These are phyloP conservation scores for Chrysosporium keratinophilum DNA, from an alignment of 2,329 filamentous ascomycete genomes.

Conservation along the genomic window DNA sequence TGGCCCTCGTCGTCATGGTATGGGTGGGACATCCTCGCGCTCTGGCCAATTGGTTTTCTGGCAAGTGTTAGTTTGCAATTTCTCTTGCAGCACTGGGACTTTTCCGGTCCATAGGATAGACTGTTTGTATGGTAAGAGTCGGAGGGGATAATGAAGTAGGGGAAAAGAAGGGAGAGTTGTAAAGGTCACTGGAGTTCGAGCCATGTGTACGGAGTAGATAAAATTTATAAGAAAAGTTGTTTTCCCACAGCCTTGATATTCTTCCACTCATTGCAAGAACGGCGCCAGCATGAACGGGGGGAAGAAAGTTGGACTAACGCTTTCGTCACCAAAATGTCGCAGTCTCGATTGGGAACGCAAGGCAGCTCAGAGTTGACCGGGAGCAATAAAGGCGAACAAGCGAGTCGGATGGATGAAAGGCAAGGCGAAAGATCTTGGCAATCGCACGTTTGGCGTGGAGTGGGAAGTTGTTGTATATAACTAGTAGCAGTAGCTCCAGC, in stretches of 20 bases:
- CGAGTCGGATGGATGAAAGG: neutral
- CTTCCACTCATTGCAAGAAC: neutral
- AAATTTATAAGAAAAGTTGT: neutral
- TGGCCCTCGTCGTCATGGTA: conserved; percentile 22
- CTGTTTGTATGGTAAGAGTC: neutral
- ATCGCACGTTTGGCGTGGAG: neutral
- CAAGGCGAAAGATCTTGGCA: neutral
- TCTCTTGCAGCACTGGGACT: neutral
- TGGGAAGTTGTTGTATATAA: neutral
- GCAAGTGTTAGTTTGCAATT: neutral
- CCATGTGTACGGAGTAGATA: neutral
- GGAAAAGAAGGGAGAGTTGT: neutral
- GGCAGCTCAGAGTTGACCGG: neutral
- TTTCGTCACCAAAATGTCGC: neutral
- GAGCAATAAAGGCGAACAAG: neutral
- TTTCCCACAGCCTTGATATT: neutral
- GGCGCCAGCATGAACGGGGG: neutral
- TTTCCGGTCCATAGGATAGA: too few species aligned
- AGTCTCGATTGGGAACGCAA: neutral
- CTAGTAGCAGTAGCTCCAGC: neutral
- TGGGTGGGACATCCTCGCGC: conserved; percentile 19
- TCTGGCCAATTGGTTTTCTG: neutral
- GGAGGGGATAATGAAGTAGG: neutral
- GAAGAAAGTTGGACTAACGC: neutral
- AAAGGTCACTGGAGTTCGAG: neutral